Conservation (phyloP, 257 asterid genomes). For the Agastache rugosa region DNA sequence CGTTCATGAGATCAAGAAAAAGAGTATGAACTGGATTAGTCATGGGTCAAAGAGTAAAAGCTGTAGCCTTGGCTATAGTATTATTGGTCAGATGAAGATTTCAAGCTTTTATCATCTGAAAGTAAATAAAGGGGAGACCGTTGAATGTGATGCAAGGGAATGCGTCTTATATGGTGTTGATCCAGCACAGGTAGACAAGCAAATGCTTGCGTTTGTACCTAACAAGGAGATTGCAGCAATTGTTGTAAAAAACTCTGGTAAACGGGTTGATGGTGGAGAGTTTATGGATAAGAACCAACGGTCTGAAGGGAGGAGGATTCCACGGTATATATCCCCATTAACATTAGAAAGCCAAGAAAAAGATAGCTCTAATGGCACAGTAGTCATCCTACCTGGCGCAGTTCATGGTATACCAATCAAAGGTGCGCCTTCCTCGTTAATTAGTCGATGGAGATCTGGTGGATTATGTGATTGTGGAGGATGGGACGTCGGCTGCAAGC, state of each 20-base stretch:
- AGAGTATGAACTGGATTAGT: slow-evolving; percentile 76
- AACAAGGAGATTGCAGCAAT: slow-evolving; percentile 79
- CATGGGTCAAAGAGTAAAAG: slow-evolving; percentile 71
- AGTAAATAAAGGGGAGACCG: slow-evolving; percentile 29
- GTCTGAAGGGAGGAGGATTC: slow-evolving; percentile 32
- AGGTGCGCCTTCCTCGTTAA: slow-evolving; percentile 77
- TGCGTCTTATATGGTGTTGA: slow-evolving; percentile 66
- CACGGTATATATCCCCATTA: slow-evolving; percentile 17
- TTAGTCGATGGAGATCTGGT: slow-evolving; percentile 79
- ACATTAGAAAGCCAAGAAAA: slow-evolving; percentile 29
- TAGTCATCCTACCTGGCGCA: slow-evolving; percentile 81
- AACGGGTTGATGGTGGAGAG: slow-evolving; percentile 29
- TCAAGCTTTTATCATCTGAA: slow-evolving; percentile 44
- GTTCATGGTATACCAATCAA: slow-evolving; percentile 66
- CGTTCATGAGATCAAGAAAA: slow-evolving; percentile 74
- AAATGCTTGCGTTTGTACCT: slow-evolving; percentile 50
- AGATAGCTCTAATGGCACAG: slow-evolving; percentile 40
- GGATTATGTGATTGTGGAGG: slow-evolving; percentile 99
- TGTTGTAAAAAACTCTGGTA: slow-evolving; percentile 48
- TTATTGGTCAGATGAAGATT: slow-evolving; percentile 78
- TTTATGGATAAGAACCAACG: slow-evolving; percentile 26
- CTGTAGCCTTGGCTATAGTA: slow-evolving; percentile 62
- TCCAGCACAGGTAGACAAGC: slow-evolving; percentile 51
- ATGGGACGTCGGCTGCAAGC: slow-evolving; percentile 98
- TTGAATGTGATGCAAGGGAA: slow-evolving; percentile 52